These are phyloP conservation scores for Xerocomellus amylosporus DNA, from an alignment of 768 basidiomycete genomes.

Conservation along the genomic window DNA sequence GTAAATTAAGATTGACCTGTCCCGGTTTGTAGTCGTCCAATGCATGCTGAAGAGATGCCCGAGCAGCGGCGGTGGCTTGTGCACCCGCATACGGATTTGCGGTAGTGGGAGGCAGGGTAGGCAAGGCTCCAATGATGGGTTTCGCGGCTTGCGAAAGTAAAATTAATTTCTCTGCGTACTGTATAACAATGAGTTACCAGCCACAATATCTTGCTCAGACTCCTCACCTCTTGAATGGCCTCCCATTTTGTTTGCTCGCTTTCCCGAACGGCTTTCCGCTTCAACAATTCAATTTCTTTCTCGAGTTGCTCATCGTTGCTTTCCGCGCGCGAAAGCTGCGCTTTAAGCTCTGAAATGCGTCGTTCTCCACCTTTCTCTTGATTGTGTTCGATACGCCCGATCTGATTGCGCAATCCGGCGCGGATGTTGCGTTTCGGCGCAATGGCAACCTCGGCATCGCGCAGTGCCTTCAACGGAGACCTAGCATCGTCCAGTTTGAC, in stretches of 20 bases:
- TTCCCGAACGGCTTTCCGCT: conserved; percentile 72
- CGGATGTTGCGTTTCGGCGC: conserved; percentile 63
- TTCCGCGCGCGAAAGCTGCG: conserved; percentile 65
- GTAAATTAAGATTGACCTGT: conserved; percentile 50
- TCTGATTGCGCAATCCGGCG: conserved; percentile 54
- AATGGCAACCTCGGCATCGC: conserved; percentile 64
- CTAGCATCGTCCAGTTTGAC: conserved; percentile 63
- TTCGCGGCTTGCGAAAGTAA: conserved; percentile 69
- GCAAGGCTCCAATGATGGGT: conserved; percentile 60
- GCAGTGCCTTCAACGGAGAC: conserved; percentile 63
- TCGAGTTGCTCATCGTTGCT: conserved; percentile 63
- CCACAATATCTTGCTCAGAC: conserved; percentile 1
- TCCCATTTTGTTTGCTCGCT: conserved; percentile 79
- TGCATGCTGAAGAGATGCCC: conserved; percentile 74
- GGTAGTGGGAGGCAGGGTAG: conserved; percentile 60
- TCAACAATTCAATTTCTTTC: conserved; percentile 66
- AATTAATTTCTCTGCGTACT: conserved; percentile 82
- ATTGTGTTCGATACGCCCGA: conserved; percentile 63
- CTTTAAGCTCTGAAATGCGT: conserved; percentile 66
- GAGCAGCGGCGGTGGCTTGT: conserved; percentile 61
- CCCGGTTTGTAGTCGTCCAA: conserved; percentile 78
- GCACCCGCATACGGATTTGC: conserved; percentile 58
- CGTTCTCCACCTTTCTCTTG: conserved; percentile 63
- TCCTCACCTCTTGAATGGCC: conserved; percentile 68
- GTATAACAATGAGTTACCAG: not conserved